These are phyloP conservation scores for Kockovaella imperatae DNA, from an alignment of 768 basidiomycete species.

Conservation along the genomic window DNA sequence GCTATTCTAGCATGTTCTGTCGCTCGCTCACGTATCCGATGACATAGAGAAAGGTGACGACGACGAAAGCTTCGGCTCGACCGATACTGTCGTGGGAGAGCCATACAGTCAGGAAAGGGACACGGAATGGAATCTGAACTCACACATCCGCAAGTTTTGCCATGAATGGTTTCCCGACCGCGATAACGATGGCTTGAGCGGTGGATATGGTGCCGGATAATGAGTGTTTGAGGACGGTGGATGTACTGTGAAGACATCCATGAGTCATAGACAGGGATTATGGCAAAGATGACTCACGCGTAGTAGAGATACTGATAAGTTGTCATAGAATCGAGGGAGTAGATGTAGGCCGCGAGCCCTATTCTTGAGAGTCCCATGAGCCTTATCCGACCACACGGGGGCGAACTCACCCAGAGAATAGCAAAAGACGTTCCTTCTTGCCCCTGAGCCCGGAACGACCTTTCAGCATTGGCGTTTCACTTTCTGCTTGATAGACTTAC, in stretches of 20 bases:
- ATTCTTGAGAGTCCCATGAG: conserved; percentile 44
- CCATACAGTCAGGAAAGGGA: neutral
- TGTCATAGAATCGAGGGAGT: conserved; percentile 62
- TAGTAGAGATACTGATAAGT: conserved; percentile 60
- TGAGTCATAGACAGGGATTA: neutral
- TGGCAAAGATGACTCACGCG: conserved; percentile 51
- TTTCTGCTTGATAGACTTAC: conserved; percentile 1
- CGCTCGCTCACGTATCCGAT: conserved; percentile 48
- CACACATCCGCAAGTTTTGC: conserved; percentile 65
- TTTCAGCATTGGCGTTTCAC: neutral
- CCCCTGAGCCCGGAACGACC: conserved; percentile 46
- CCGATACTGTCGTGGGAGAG: conserved; percentile 46
- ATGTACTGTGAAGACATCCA: conserved; percentile 39
- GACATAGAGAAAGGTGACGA: conserved; percentile 57
- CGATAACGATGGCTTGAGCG: conserved; percentile 44
- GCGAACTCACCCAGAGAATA: conserved; percentile 54
- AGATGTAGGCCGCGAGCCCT: conserved; percentile 65
- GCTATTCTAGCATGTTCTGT: neutral
- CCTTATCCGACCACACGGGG: neutral
- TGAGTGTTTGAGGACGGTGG: conserved; percentile 31
- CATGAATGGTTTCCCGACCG: conserved; percentile 59
- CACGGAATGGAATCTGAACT: conserved; percentile 5
- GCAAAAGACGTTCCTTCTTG: conserved; percentile 54
- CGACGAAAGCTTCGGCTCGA: conserved; percentile 57
- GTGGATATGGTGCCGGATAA: conserved; percentile 23